phyloP scores from a whole-genome alignment of 2,329 filamentous ascomycete genomes.

The Sphaerostilbella broomeana region DNA sequence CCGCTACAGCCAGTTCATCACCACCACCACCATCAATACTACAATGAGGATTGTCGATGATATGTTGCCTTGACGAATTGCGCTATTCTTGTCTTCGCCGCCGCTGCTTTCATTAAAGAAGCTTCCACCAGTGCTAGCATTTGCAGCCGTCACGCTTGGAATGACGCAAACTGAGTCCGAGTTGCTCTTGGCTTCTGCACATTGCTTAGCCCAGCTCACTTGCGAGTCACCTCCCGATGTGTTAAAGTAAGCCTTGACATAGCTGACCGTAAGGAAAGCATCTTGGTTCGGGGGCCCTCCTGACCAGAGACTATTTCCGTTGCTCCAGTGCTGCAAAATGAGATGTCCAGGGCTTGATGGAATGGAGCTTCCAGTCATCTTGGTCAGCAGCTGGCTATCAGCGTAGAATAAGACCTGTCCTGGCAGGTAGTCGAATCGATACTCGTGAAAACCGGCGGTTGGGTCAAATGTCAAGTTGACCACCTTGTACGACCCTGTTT shows the following conservation, averaged over 20 bases:
- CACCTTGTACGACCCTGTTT: conserved; percentile 51
- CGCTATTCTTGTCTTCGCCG: conserved; percentile 2
- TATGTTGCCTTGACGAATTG: background rate
- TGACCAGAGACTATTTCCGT: conserved; percentile 65
- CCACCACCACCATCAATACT: conserved; percentile 1
- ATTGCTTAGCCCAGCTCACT: conserved; percentile 11
- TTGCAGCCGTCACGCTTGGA: conserved; percentile 16
- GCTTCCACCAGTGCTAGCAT: conserved; percentile 19
- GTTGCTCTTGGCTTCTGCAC: conserved; percentile 6
- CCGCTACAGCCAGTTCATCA: conserved; percentile 4
- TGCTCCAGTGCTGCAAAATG: conserved; percentile 71
- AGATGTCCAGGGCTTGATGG: conserved; percentile 58
- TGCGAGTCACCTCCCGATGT: conserved; percentile 40
- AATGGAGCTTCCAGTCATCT: conserved; percentile 50
- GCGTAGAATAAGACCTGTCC: conserved; percentile 61
- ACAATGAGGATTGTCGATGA: background rate
- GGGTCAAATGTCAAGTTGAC: conserved; percentile 61
- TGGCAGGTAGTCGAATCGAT: conserved; percentile 68
- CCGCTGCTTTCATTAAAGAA: conserved; percentile 15
- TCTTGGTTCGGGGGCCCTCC: conserved; percentile 60
- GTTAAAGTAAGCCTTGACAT: conserved; percentile 77
- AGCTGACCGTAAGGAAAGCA: conserved; percentile 57
- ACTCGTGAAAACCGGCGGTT: conserved; percentile 62
- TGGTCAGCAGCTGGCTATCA: conserved; percentile 51
- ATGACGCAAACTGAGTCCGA: conserved; percentile 20